Conservation (phyloP, 2,329 filamentous ascomycete species). For the Colletotrichum orbiculare region DNA sequence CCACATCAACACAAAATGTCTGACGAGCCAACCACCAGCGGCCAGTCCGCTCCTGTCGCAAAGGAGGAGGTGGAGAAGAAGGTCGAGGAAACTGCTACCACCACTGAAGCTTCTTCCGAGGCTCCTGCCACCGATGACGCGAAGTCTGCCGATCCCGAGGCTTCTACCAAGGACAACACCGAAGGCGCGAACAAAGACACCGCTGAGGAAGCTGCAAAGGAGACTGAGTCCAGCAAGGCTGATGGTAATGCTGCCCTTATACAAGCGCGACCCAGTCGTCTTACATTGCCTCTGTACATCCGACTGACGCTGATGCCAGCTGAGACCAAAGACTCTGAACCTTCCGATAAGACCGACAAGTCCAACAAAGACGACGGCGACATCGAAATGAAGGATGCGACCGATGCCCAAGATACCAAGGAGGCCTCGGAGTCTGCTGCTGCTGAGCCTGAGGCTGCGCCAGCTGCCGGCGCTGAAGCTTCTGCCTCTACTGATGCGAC, state of each 20-base stretch:
- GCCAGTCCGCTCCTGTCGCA: slow-evolving; percentile 34
- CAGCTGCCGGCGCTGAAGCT: slow-evolving; percentile 38
- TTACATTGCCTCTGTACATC: neutral
- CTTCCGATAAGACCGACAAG: slow-evolving; percentile 45
- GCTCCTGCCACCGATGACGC: slow-evolving; percentile 40
- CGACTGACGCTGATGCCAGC: slow-evolving; percentile 15
- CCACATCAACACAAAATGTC: slow-evolving; percentile 48
- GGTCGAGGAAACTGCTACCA: slow-evolving; percentile 48
- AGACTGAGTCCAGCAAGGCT: slow-evolving; percentile 41
- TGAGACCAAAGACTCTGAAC: slow-evolving; percentile 44
- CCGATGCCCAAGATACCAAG: slow-evolving; percentile 60
- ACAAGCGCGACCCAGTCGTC: no score
- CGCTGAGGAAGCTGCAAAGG: no score
- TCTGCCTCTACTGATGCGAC: slow-evolving; percentile 47
- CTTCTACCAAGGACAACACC: slow-evolving; percentile 40
- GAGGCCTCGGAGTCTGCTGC: slow-evolving; percentile 46
- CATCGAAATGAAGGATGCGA: slow-evolving; percentile 78
- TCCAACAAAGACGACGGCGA: slow-evolving; percentile 50
- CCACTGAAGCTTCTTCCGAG: slow-evolving; percentile 43
- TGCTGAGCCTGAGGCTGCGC: slow-evolving; percentile 40
- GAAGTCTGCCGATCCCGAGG: slow-evolving; percentile 40
- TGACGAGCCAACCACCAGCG: slow-evolving; percentile 46
- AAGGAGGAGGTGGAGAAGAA: slow-evolving; percentile 43
- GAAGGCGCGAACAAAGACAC: slow-evolving; percentile 36
- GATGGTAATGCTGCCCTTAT: slow-evolving; percentile 41